Conservation (phyloP, 2,329 filamentous ascomycete genomes). For the Nemania sp. region DNA sequence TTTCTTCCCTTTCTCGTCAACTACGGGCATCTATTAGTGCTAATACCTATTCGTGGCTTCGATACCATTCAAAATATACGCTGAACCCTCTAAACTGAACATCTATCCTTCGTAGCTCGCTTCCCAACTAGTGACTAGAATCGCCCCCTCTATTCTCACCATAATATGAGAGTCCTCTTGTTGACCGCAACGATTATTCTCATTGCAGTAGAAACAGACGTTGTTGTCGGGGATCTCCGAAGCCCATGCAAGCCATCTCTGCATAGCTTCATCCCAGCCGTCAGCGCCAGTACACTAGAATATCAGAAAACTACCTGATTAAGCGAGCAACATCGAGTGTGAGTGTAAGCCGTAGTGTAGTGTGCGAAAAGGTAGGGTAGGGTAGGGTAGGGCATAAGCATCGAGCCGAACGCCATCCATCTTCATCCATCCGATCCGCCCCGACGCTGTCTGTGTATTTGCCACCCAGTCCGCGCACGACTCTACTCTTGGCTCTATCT, state of each 20-base stretch:
- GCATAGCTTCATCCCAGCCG: not conserved
- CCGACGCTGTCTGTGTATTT: conserved; percentile 1
- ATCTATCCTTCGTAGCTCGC: not conserved
- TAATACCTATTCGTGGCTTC: conserved; percentile 12
- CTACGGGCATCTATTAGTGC: conserved; percentile 5
- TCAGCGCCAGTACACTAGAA: conserved; percentile 1
- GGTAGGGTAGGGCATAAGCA: conserved; percentile 7
- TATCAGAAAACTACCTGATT: not conserved
- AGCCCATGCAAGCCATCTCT: not conserved
- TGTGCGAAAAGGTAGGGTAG: not conserved
- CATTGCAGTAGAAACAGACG: not conserved
- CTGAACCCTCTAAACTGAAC: conserved; percentile 7
- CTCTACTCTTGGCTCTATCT: not conserved
- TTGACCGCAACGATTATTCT: not conserved
- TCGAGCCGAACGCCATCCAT: conserved; percentile 6
- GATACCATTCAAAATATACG: conserved; percentile 6
- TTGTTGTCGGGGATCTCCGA: conserved; percentile 13
- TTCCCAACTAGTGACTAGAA: not conserved
- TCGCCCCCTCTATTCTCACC: not conserved
- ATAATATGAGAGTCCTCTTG: not conserved
- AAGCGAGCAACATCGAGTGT: conserved; percentile 2
- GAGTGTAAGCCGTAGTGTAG: conserved; percentile 3
- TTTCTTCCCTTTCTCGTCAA: conserved; percentile 5
- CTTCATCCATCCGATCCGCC: conserved; percentile 13
- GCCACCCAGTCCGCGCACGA: no score